Evolutionary conservation across 306 rosid genomes (phyloP), one percentile per base, ranked within the genome.

Genomic region (Lithocarpus polystachyus): DNA sequence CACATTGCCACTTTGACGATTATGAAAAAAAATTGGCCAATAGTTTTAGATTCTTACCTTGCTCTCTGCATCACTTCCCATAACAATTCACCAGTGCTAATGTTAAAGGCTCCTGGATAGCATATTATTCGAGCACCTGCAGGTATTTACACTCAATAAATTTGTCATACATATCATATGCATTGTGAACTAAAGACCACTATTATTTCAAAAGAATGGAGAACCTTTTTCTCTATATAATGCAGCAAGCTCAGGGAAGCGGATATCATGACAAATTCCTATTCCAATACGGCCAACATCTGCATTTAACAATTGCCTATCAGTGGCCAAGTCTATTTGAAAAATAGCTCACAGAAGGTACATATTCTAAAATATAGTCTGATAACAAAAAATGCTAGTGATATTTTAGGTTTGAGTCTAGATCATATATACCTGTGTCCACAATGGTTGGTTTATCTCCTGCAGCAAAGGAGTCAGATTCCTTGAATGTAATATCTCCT

Each of bases 251-350:
- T 85, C 88, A 14, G 77, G 85, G 65, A 81, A 81, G 29, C 83
- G 82, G 18, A 81, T 53, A 20, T 85, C 88, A 48, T 85, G 83
- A 37, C 85, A 85, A 19, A 78, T 81, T 76, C 85, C 85, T 5
- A 85, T 23, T 48, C 85, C 88, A 35, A 85, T 64, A 15, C 75
- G 78, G 40, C 85, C 88, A 55, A 81, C 24, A 22, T 84, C 85
- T 84, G 80, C 73, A 81, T 9, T 51, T 5, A n/a, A 31, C 4
- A 51, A 56, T 60, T 55, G 15, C 56, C 26, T 57, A 29, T 37
- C 24, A 61, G 73, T 6, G 43, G 40, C 20, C 2, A 11, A 60
- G 17, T 62, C 22, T 15, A 5, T 15, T 26, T 28, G 69, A 62
- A 62, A 62, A 22, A 62, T 29, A 28, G 71, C 13, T 31, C 13